These are phyloP conservation scores for Suillus cothurnatus DNA, from an alignment of 768 basidiomycete species.

Conservation along the genomic window DNA sequence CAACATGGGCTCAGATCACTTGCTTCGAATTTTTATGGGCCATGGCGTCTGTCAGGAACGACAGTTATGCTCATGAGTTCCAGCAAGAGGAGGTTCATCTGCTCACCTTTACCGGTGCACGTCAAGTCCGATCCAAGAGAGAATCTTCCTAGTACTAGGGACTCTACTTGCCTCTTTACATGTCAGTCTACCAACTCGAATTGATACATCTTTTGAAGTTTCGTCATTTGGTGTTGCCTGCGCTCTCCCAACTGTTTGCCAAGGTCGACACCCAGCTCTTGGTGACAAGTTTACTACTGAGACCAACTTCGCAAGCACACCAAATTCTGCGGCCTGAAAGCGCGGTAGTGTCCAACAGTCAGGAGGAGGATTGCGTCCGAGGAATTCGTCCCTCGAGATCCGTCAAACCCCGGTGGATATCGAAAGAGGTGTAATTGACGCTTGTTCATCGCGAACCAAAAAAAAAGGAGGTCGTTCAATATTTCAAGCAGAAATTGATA, in stretches of 20 bases:
- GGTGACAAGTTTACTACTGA: conserved; percentile 63
- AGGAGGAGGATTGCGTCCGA: conserved; percentile 66
- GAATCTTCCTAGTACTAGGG: conserved; percentile 40
- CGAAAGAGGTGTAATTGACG: too few relatives aligned
- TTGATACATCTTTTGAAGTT: conserved; percentile 36
- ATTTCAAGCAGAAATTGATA: too few relatives aligned
- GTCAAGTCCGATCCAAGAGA: too few relatives aligned
- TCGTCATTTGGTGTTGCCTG: conserved; percentile 69
- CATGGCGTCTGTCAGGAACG: conserved; percentile 53
- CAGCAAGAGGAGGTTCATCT: conserved; percentile 17
- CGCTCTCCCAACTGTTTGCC: conserved; percentile 53
- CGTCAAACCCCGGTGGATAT: too few relatives aligned
- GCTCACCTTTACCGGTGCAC: conserved; percentile 9
- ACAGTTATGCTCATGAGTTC: conserved; percentile 56
- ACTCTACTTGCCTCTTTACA: conserved; percentile 53
- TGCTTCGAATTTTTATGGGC: conserved; percentile 78
- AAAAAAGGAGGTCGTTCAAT: too few relatives aligned
- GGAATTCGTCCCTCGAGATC: conserved; percentile 23
- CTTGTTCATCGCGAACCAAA: too few relatives aligned
- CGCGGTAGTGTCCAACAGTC: conserved; percentile 63
- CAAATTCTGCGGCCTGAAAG: conserved; percentile 82
- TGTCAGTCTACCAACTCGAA: conserved; percentile 39
- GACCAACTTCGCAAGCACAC: conserved; percentile 46
- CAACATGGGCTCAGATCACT: conserved; percentile 46
- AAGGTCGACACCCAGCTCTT: conserved; percentile 48